Percentiles rank a stretch among this genome's conserved stretches.
Evolutionary conservation across 2,329 filamentous ascomycete species (phyloP).

Genomic region (Diatrype stigma): DNA sequence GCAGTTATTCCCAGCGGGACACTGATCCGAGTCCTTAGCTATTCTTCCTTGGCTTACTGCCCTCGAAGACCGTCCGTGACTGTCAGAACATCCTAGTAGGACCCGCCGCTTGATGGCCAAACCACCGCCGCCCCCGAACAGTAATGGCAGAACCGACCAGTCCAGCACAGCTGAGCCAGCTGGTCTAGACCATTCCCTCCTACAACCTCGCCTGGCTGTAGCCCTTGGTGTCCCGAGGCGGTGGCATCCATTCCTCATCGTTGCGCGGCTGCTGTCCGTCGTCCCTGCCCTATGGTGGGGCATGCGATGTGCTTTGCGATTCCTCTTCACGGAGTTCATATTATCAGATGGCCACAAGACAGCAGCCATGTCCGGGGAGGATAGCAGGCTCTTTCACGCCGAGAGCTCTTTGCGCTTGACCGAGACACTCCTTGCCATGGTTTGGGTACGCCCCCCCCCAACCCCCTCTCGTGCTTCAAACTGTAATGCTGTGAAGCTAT

Average conservation of each 20-base stretch:
- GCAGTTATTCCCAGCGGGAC: too few relatives aligned
- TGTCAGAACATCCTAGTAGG: too few relatives aligned
- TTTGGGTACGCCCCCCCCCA: slow-evolving; percentile 55
- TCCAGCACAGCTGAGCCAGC: slow-evolving; percentile 4
- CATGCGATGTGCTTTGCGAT: slow-evolving; percentile 62
- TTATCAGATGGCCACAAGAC: slow-evolving; percentile 20
- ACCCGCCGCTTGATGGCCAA: slow-evolving; percentile 6
- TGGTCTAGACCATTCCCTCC: slow-evolving; percentile 36
- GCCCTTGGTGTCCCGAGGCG: slow-evolving; percentile 67
- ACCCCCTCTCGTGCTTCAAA: background rate
- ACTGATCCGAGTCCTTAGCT: too few relatives aligned
- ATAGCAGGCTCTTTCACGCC: slow-evolving; percentile 34
- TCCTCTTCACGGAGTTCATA: slow-evolving; percentile 60
- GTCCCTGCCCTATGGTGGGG: slow-evolving; percentile 70
- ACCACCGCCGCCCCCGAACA: slow-evolving; percentile 9
- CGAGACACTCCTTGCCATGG: slow-evolving; percentile 66
- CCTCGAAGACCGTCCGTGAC: too few relatives aligned
- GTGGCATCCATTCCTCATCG: slow-evolving; percentile 71
- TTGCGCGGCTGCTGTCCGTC: slow-evolving; percentile 68
- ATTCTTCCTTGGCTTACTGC: too few relatives aligned
- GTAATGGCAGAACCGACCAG: slow-evolving; percentile 9
- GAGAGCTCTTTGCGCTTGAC: slow-evolving; percentile 54
- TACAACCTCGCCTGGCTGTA: slow-evolving; percentile 75
- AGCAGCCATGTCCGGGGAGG: slow-evolving; percentile 18
- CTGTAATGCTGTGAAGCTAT: background rate